Conservation (phyloP, 2,329 filamentous ascomycete species). For the Cadophora gregata region DNA sequence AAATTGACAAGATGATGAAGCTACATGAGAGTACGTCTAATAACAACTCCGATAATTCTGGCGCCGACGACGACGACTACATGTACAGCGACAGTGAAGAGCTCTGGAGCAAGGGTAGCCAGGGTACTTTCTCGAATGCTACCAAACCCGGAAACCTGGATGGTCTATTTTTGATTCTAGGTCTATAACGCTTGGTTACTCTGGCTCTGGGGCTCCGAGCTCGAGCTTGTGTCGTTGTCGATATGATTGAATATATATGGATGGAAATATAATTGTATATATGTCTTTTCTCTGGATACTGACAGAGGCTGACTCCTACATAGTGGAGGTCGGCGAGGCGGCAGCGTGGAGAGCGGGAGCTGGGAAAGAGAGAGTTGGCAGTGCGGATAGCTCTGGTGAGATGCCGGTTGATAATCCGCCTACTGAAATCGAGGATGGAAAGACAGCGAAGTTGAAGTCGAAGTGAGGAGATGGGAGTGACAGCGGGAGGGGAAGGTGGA, state of each 20-base stretch:
- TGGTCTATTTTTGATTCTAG: constrained; percentile 10
- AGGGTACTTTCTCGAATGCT: constrained; percentile 13
- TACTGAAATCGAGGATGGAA: constrained; percentile 21
- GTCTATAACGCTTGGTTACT: background rate
- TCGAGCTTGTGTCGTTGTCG: background rate
- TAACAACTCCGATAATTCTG: background rate
- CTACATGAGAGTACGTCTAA: constrained; percentile 53
- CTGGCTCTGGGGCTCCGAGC: constrained; percentile 5
- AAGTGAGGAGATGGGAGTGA: background rate
- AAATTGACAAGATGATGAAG: constrained; percentile 53
- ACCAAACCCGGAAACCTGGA: constrained; percentile 5
- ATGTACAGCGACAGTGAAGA: constrained; percentile 11
- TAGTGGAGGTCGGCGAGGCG: constrained; percentile 63
- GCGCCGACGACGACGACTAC: background rate
- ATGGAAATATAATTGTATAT: constrained; percentile 1
- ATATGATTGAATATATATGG: background rate
- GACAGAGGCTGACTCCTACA: background rate
- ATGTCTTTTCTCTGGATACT: background rate
- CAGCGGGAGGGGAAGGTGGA: background rate
- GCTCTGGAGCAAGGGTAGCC: constrained; percentile 16
- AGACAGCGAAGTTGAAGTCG: constrained; percentile 19
- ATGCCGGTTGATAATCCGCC: background rate
- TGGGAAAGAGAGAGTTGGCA: constrained; percentile 36
- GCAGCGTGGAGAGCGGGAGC: constrained; percentile 50
- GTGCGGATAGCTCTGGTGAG: constrained; percentile 33